These are phyloP conservation scores for Peterozyma xylosa DNA, from an alignment of 805 yeast species.

Conservation along the genomic window DNA sequence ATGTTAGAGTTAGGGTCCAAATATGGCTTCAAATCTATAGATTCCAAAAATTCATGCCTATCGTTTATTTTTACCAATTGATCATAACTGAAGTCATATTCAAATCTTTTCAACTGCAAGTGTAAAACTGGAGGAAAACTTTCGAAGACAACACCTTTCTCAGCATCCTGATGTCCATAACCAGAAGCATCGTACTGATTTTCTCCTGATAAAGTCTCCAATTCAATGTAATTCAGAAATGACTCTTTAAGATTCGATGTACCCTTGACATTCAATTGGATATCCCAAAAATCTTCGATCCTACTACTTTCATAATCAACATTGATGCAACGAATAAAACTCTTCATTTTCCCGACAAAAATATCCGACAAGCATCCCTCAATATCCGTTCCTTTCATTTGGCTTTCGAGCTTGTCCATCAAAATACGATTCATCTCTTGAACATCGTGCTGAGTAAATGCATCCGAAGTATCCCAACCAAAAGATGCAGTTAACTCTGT, in stretches of 20 bases:
- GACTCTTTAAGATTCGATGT: conserved; percentile 65
- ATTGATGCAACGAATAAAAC: conserved; percentile 85
- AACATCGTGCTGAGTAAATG: conserved; percentile 96
- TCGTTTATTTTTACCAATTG: conserved; percentile 88
- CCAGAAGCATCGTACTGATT: conserved; percentile 92
- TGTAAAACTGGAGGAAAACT: conserved; percentile 90
- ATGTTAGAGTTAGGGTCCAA: conserved; percentile 49
- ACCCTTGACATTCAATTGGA: conserved; percentile 88
- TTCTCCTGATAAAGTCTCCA: conserved; percentile 87
- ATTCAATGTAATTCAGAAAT: conserved; percentile 79
- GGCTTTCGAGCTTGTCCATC: conserved; percentile 87
- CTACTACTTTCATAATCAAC: conserved; percentile 91
- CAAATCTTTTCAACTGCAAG: conserved; percentile 88
- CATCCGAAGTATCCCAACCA: conserved; percentile 96
- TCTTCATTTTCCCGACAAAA: conserved; percentile 96
- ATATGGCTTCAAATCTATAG: conserved; percentile 73
- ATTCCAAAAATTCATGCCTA: conserved; percentile 80
- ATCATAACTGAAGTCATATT: conserved; percentile 86
- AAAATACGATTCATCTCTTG: conserved; percentile 92
- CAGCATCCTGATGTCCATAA: conserved; percentile 89
- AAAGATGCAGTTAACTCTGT: conserved; percentile 81
- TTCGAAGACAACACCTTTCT: conserved; percentile 90
- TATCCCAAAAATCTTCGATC: conserved; percentile 96
- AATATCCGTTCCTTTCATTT: conserved; percentile 83
- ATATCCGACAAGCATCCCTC: conserved; percentile 70